Evolutionary conservation across 805 yeast species (phyloP).

Genomic region (Hanseniaspora jakobsenii): DNA sequence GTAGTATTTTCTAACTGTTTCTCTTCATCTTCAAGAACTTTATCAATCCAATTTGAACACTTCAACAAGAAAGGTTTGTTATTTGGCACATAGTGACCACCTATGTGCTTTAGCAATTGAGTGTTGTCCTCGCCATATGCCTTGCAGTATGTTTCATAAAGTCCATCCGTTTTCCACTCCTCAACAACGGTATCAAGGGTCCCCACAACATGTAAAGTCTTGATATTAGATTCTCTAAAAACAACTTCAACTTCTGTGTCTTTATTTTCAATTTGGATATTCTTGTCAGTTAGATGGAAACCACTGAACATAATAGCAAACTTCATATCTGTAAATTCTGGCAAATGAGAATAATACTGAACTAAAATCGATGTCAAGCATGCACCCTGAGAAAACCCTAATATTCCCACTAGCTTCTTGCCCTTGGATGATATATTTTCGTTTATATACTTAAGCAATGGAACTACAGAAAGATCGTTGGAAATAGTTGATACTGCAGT

Average conservation of each 20-base stretch:
- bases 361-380: conserved; percentile 58
- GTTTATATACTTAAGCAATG: conserved; percentile 35
- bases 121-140: conserved; percentile 30
- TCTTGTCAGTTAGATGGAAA: conserved; percentile 27
- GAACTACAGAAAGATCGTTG: conserved; percentile 29
- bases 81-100: conserved; percentile 95
- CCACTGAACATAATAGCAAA: conserved; percentile 73
- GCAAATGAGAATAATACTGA: conserved; percentile 36
- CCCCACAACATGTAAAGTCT: conserved; percentile 65
- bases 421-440: conserved; percentile 56
- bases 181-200: conserved; percentile 80
- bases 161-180: conserved; percentile 48
- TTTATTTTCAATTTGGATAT: conserved; percentile 4
- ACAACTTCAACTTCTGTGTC: conserved; percentile 17
- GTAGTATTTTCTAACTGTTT: conserved; percentile 11
- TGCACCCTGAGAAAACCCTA: conserved; percentile 93
- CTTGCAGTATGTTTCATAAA: conserved; percentile 40
- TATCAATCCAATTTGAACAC: conserved; percentile 28
- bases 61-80: conserved; percentile 37
- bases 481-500: conserved; percentile 25
- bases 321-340: conserved; percentile 33
- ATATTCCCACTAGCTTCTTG: conserved; percentile 37
- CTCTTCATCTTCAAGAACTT: conserved; percentile 11
- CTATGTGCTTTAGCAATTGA: conserved; percentile 60
- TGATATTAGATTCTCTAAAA: conserved; percentile 22